phyloP scores from a whole-genome alignment of 257 asterid genomes.

The Forsythia viridissima region DNA sequence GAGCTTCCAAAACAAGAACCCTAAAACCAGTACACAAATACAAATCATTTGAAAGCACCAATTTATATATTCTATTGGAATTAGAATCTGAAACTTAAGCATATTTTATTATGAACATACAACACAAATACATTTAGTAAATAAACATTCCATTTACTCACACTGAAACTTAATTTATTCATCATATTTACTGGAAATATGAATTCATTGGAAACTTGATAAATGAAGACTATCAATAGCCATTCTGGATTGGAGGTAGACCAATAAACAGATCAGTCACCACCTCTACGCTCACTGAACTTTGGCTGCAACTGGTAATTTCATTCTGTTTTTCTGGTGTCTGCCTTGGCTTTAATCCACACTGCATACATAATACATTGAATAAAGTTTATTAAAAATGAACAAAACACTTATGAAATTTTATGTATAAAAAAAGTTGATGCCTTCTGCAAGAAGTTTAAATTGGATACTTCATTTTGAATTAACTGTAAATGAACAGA shows the following conservation, averaged over 20 bases:
- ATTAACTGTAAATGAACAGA: no score
- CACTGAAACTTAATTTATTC: neutral
- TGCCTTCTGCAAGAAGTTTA: neutral
- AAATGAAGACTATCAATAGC: neutral
- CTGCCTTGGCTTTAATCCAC: conserved; percentile 16
- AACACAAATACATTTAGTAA: neutral
- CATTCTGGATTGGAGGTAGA: conserved; percentile 16
- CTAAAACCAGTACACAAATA: neutral
- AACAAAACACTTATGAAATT: neutral
- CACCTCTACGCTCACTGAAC: conserved; percentile 30
- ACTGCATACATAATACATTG: conserved; percentile 11
- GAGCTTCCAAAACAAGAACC: neutral
- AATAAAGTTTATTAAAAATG: neutral
- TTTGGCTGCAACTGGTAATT: conserved; percentile 20
- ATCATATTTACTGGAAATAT: neutral
- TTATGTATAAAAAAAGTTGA: neutral
- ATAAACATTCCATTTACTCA: neutral
- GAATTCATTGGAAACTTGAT: neutral
- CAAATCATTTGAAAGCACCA: neutral
- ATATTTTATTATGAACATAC: neutral
- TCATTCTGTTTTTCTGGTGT: conserved; percentile 8
- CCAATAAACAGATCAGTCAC: conserved; percentile 42
- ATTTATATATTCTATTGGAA: neutral
- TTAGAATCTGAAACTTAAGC: neutral
- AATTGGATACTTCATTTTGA: neutral